Percentiles rank a stretch among this genome's conserved stretches.
Conservation (phyloP, 805 yeast species). For the Isabelozyma gotoi region DNA sequence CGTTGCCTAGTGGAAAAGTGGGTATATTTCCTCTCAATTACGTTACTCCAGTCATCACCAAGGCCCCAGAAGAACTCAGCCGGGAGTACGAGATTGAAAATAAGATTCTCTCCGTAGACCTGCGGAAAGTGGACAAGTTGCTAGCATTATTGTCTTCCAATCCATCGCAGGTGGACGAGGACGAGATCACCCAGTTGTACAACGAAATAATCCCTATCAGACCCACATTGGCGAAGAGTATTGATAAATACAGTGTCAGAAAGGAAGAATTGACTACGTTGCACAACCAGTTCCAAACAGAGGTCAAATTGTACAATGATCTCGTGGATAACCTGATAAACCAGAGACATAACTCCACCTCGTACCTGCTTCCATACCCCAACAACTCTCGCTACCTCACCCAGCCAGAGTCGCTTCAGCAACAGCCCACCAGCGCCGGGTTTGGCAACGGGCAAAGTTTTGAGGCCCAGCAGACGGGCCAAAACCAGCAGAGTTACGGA, state of each 20-base stretch:
- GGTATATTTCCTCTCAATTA: constrained; percentile 94
- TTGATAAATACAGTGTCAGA: constrained; percentile 75
- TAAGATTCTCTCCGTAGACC: constrained; percentile 48
- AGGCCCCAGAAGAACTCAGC: constrained; percentile 58
- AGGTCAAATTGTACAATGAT: constrained; percentile 67
- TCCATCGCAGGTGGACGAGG: constrained; percentile 48
- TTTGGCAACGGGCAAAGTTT: neutral
- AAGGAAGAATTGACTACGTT: constrained; percentile 75
- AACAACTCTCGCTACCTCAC: constrained; percentile 2
- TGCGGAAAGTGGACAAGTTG: constrained; percentile 65
- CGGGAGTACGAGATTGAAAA: constrained; percentile 52
- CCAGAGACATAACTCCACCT: constrained; percentile 14
- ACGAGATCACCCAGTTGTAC: constrained; percentile 67
- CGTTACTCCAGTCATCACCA: constrained; percentile 74
- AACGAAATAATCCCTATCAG: constrained; percentile 72
- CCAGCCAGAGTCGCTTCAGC: constrained; percentile 8
- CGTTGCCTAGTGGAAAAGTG: constrained; percentile 65
- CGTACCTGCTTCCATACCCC: constrained; percentile 8
- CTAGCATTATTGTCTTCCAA: constrained; percentile 48
- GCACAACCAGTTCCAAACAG: constrained; percentile 67
- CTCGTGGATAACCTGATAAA: constrained; percentile 53
- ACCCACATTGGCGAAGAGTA: constrained; percentile 67
- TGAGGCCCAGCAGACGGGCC: no score
- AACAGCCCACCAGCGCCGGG: constrained; percentile 41
- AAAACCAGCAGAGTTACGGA: neutral